Percentiles rank a stretch among this genome's conserved stretches.
phyloP scores from a whole-genome alignment of 495 filamentous ascomycete genomes.

The Annulohypoxylon stygium region DNA sequence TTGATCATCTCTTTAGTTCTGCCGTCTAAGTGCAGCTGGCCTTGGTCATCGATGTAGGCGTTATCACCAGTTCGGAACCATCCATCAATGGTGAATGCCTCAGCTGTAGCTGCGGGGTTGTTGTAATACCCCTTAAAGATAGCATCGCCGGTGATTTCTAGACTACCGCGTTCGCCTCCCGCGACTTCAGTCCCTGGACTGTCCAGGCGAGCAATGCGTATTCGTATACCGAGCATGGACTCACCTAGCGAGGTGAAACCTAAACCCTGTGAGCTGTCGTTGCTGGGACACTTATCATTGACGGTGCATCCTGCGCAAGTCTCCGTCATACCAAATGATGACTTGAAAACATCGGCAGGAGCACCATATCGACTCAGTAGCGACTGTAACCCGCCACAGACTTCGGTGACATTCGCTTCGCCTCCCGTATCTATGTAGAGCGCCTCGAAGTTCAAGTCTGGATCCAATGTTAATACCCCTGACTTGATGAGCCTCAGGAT shows the following conservation, averaged over 20 bases:
- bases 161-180: slow-evolving; percentile 37
- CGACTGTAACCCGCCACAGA: slow-evolving; percentile 41
- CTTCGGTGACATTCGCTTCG: slow-evolving; percentile 43
- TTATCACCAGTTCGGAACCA: slow-evolving; percentile 79
- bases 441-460: slow-evolving; percentile 8
- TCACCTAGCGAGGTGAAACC: slow-evolving; percentile 58
- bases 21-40: slow-evolving; percentile 67
- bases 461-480: background rate
- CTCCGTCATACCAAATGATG: slow-evolving; percentile 70
- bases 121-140: slow-evolving; percentile 73
- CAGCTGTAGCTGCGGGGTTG: slow-evolving; percentile 65
- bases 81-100: slow-evolving; percentile 70
- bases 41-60: slow-evolving; percentile 61
- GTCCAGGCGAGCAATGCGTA: slow-evolving; percentile 14
- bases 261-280: slow-evolving; percentile 56
- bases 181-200: background rate
- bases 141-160: slow-evolving; percentile 54
- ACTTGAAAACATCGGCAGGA: slow-evolving; percentile 55
- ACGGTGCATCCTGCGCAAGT: slow-evolving; percentile 65
- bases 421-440: slow-evolving; percentile 40
- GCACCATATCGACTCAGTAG: slow-evolving; percentile 54
- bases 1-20: slow-evolving; percentile 71
- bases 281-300: slow-evolving; percentile 53
- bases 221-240: slow-evolving; percentile 57
- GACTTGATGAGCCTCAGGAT: slow-evolving; percentile 7